A percentile compares a stretch with the other conserved stretches of the same genome.
Evolutionary conservation across 192 early-diverging fungal species (phyloP).

Genomic region (Podila horticola): DNA sequence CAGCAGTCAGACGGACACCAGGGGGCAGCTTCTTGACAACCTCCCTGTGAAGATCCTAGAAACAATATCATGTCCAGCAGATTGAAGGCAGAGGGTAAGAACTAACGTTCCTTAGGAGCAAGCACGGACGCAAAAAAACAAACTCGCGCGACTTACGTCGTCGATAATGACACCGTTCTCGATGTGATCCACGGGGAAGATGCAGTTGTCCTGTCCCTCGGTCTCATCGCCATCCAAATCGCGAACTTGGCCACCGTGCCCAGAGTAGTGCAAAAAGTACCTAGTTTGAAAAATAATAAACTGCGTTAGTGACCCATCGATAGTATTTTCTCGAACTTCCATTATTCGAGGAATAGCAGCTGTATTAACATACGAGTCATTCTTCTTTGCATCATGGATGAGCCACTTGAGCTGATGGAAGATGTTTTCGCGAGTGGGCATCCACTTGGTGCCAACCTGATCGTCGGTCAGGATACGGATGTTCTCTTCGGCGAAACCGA

Average conservation of each 20-base stretch:
- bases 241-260: slow-evolving; percentile 45
- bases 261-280: slow-evolving; percentile 54
- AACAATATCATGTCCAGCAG: neutral
- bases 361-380: slow-evolving; percentile 57
- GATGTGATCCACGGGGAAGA: slow-evolving; percentile 46
- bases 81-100: too few relatives aligned
- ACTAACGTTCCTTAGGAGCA: slow-evolving; percentile 2
- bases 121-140: too few relatives aligned
- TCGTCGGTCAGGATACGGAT: slow-evolving; percentile 58
- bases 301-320: neutral
- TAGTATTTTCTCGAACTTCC: neutral
- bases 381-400: slow-evolving; percentile 55
- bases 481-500: slow-evolving; percentile 46
- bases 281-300: slow-evolving; percentile 3
- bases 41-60: slow-evolving; percentile 47
- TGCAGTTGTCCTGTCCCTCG: slow-evolving; percentile 50
- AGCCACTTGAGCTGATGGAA: slow-evolving; percentile 61
- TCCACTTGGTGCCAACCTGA: slow-evolving; percentile 29
- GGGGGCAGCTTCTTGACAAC: slow-evolving; percentile 58
- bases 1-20: slow-evolving; percentile 72
- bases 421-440: slow-evolving; percentile 62
- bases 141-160: slow-evolving; percentile 33
- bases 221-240: slow-evolving; percentile 54
- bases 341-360: neutral
- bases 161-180: slow-evolving; percentile 50